These are phyloP conservation scores for Zychaea mexicana DNA, from an alignment of 371 early-diverging fungal genomes.

Conservation along the genomic window DNA sequence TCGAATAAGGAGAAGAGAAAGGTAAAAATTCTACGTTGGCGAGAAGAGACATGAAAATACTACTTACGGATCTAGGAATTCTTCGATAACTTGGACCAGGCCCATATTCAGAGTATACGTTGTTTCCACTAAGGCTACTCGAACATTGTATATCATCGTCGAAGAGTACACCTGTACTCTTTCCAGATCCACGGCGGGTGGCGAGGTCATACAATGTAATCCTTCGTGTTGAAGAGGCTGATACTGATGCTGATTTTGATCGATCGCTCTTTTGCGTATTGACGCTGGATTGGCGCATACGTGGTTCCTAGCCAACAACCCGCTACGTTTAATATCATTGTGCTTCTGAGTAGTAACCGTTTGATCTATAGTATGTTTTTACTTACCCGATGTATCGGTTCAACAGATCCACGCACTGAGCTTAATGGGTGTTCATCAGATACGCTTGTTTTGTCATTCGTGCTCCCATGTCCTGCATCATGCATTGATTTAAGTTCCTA, in stretches of 20 bases:
- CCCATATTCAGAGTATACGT: conserved; percentile 7
- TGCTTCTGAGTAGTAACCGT: neutral
- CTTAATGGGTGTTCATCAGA: neutral
- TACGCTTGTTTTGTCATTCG: neutral
- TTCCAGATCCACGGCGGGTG: neutral
- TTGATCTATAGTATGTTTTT: too few relatives aligned
- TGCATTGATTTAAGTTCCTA: neutral
- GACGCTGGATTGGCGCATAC: neutral
- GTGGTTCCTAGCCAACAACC: neutral
- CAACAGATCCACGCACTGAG: neutral
- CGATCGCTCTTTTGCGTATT: neutral
- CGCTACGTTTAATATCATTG: neutral
- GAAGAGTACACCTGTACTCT: conserved; percentile 15
- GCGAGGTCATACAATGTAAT: conserved; percentile 38
- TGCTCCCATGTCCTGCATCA: neutral
- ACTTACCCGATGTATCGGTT: neutral
- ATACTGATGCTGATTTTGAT: neutral
- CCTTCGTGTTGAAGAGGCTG: neutral
- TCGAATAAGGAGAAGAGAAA: conserved; percentile 12
- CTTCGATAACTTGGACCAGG: conserved; percentile 46
- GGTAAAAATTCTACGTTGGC: conserved; percentile 1
- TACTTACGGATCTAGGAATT: conserved; percentile 61
- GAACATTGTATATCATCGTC: conserved; percentile 1
- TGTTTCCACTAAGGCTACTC: neutral
- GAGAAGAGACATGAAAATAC: neutral